phyloP scores from a whole-genome alignment of 2,329 filamentous ascomycete genomes.

The Didymella keratinophila region DNA sequence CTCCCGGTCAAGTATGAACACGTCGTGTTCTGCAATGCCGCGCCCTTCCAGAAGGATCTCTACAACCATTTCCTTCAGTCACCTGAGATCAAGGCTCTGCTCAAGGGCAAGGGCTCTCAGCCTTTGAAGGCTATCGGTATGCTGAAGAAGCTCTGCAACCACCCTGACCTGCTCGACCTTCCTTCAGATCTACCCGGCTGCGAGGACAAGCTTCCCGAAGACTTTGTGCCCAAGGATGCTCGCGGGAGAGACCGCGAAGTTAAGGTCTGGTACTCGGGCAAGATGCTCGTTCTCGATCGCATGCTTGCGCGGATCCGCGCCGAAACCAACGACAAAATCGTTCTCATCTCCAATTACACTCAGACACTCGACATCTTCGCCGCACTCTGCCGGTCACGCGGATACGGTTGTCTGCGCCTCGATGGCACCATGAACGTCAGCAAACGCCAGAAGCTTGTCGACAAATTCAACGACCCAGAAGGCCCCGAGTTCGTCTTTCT shows the following conservation, averaged over 20 bases:
- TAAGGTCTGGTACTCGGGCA: constrained; percentile 95
- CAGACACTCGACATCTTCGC: constrained; percentile 96
- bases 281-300: constrained; percentile 97
- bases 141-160: constrained; percentile 98
- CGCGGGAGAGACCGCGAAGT: constrained; percentile 90
- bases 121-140: constrained; percentile 96
- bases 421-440: constrained; percentile 98
- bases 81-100: constrained; percentile 88
- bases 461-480: constrained; percentile 95
- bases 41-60: constrained; percentile 88
- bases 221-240: constrained; percentile 86
- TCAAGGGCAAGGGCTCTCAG: constrained; percentile 93
- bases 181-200: constrained; percentile 85
- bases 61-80: constrained; percentile 98
- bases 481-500: constrained; percentile 92
- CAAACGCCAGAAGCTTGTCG: constrained; percentile 95
- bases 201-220: constrained; percentile 80
- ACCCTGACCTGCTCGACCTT: constrained; percentile 89
- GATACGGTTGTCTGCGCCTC: constrained; percentile 85
- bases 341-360: constrained; percentile 98
- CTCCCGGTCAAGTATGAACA: constrained; percentile 98
- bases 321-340: constrained; percentile 98
- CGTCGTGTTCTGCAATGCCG: constrained; percentile 95
- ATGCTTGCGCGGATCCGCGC: constrained; percentile 96
- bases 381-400: constrained; percentile 81